Conservation (phyloP, 2,329 filamentous ascomycete genomes). For the Herpotrichia juniperi region DNA sequence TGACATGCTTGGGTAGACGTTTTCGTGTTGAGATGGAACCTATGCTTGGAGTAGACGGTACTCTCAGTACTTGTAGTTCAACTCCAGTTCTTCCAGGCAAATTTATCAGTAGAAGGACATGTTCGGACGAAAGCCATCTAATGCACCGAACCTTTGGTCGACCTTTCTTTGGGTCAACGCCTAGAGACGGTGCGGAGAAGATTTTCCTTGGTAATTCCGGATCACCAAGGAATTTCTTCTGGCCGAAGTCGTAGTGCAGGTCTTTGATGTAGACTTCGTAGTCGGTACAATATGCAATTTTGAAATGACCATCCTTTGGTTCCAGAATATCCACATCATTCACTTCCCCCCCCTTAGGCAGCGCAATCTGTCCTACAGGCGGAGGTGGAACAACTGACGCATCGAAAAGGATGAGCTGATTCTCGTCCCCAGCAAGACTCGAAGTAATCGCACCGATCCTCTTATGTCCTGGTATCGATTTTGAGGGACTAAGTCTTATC, state of each 20-base stretch:
- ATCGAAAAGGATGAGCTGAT: slow-evolving; percentile 82
- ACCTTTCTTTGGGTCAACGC: slow-evolving; percentile 43
- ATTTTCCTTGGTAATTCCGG: slow-evolving; percentile 31
- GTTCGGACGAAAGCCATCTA: slow-evolving; percentile 60
- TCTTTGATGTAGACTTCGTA: slow-evolving; percentile 74
- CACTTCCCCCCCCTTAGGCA: slow-evolving; percentile 61
- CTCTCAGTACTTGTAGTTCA: slow-evolving; percentile 62
- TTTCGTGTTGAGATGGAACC: slow-evolving; percentile 57
- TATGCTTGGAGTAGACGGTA: slow-evolving; percentile 56
- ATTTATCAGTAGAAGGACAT: slow-evolving; percentile 64
- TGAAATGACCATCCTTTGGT: slow-evolving; percentile 66
- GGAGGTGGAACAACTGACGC: slow-evolving; percentile 58
- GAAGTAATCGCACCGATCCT: slow-evolving; percentile 81
- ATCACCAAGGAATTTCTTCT: slow-evolving; percentile 44
- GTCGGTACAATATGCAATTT: slow-evolving; percentile 79
- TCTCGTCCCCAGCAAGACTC: slow-evolving; percentile 70
- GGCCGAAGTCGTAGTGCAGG: slow-evolving; percentile 57
- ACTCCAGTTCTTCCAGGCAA: slow-evolving; percentile 60
- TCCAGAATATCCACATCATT: slow-evolving; percentile 75
- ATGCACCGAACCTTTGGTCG: slow-evolving; percentile 62
- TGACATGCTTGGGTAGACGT: slow-evolving; percentile 70
- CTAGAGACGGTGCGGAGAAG: slow-evolving; percentile 36
- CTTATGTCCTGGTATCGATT: slow-evolving; percentile 51
- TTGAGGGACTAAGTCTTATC: slow-evolving; percentile 59
- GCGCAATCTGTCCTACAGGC: slow-evolving; percentile 57